phyloP scores from a whole-genome alignment of 192 early-diverging fungal genomes.

The Rhizophlyctis rosea region DNA sequence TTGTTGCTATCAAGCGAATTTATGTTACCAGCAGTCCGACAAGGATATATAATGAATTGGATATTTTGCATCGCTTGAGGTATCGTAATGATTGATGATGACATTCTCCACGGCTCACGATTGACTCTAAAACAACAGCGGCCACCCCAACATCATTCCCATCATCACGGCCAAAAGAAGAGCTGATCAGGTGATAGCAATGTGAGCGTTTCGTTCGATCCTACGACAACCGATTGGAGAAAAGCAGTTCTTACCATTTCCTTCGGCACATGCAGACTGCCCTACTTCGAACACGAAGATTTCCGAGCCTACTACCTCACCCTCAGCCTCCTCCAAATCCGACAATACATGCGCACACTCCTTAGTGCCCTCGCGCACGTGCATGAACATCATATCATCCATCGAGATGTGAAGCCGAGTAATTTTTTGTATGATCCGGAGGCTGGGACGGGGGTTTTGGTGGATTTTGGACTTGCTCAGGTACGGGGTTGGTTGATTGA shows the following conservation, averaged over 20 bases:
- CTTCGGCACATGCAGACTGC: conserved; percentile 44
- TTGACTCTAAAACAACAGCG: conserved; percentile 31
- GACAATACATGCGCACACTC: conserved; percentile 71
- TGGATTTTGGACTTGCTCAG: conserved; percentile 93
- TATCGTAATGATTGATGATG: neutral
- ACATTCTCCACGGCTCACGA: too few species aligned
- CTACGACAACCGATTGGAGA: too few species aligned
- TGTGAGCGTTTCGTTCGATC: too few species aligned
- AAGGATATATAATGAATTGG: conserved; percentile 80
- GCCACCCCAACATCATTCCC: conserved; percentile 69
- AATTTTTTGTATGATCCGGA: conserved; percentile 86
- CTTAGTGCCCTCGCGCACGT: conserved; percentile 69
- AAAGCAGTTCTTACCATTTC: conserved; percentile 5
- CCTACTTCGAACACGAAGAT: conserved; percentile 80
- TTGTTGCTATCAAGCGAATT: conserved; percentile 82
- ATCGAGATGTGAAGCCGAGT: conserved; percentile 91
- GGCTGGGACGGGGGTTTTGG: conserved; percentile 72
- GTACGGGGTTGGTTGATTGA: neutral
- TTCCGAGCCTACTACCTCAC: conserved; percentile 71
- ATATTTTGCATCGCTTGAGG: conserved; percentile 64
- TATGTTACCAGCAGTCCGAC: conserved; percentile 76
- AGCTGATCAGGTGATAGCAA: conserved; percentile 76
- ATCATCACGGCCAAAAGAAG: conserved; percentile 76
- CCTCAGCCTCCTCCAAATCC: conserved; percentile 66
- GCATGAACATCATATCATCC: conserved; percentile 72